Evolutionary conservation across 306 rosid species (phyloP).

Genomic region (Trifolium pratense): DNA sequence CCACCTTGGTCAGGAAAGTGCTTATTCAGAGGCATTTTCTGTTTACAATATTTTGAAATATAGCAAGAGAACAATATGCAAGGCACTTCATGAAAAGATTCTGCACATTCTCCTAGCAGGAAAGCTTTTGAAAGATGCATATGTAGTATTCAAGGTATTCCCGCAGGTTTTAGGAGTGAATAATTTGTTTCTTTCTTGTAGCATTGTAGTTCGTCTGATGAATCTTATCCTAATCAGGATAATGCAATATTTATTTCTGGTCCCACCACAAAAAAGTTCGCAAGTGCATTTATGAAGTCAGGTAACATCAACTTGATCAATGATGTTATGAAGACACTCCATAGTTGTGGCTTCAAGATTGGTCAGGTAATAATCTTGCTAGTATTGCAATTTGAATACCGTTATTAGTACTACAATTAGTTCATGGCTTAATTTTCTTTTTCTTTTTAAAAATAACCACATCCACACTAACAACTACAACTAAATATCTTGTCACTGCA

Average conservation of each 20-base stretch:
- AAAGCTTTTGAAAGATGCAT: constrained; percentile 85
- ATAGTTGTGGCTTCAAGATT: constrained; percentile 66
- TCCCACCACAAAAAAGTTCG: constrained; percentile 62
- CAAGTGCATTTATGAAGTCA: constrained; percentile 59
- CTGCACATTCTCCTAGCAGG: constrained; percentile 81
- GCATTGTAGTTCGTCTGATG: constrained; percentile 27
- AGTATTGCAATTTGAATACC: constrained; percentile 10
- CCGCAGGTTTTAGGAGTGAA: constrained; percentile 30
- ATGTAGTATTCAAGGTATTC: constrained; percentile 88
- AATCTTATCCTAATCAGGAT: constrained; percentile 54
- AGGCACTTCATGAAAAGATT: constrained; percentile 89
- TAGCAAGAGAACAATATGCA: constrained; percentile 77
- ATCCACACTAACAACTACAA: neutral
- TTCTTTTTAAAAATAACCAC: neutral
- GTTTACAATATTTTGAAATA: constrained; percentile 79
- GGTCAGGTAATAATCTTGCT: constrained; percentile 60
- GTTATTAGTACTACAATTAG: constrained; percentile 16
- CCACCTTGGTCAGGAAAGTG: constrained; percentile 71
- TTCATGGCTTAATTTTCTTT: constrained; percentile 1
- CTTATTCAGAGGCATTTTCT: constrained; percentile 79
- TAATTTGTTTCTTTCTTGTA: constrained; percentile 33
- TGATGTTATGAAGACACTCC: constrained; percentile 75
- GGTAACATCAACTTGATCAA: constrained; percentile 79
- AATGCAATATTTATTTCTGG: constrained; percentile 62
- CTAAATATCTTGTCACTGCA: constrained; percentile 19